These are phyloP conservation scores for Xylaria arbuscula DNA, from an alignment of 2,329 filamentous ascomycete species.

Conservation along the genomic window DNA sequence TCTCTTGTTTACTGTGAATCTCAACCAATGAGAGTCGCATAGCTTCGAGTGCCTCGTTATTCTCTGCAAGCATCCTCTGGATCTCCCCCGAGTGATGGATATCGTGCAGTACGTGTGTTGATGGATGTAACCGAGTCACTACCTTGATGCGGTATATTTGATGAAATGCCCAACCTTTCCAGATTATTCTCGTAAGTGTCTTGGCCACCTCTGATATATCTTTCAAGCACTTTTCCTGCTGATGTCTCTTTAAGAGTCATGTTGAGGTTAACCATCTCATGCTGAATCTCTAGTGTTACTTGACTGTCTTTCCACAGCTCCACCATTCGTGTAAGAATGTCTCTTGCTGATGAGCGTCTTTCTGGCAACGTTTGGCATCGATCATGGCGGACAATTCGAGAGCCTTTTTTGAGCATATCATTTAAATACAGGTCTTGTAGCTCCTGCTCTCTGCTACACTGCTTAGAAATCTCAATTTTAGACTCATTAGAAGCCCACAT, in stretches of 20 bases:
- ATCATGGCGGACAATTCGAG: constrained; percentile 7
- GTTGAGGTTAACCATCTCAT: constrained; percentile 25
- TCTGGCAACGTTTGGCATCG: not conserved
- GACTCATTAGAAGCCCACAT: constrained; percentile 16
- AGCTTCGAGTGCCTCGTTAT: constrained; percentile 14
- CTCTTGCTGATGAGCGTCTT: constrained; percentile 11
- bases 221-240: constrained; percentile 24
- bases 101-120: not conserved
- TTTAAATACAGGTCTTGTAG: constrained; percentile 13
- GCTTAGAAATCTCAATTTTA: constrained; percentile 9
- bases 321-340: not conserved
- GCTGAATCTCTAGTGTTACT: constrained; percentile 25
- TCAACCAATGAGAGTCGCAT: constrained; percentile 24
- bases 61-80: constrained; percentile 11
- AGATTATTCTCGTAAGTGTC: not conserved
- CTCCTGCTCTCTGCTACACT: constrained; percentile 21
- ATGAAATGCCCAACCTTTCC: not conserved
- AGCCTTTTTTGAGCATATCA: constrained; percentile 14
- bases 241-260: constrained; percentile 9
- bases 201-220: not conserved
- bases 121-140: not conserved
- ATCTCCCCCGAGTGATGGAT: not conserved
- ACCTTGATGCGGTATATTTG: not conserved
- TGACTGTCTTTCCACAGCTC: constrained; percentile 15
- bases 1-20: constrained; percentile 21